Percentiles rank a stretch among this genome's conserved stretches.
Evolutionary conservation across 352 stramenopile species (phyloP).

Genomic region (Phytophthora ohioensis): DNA sequence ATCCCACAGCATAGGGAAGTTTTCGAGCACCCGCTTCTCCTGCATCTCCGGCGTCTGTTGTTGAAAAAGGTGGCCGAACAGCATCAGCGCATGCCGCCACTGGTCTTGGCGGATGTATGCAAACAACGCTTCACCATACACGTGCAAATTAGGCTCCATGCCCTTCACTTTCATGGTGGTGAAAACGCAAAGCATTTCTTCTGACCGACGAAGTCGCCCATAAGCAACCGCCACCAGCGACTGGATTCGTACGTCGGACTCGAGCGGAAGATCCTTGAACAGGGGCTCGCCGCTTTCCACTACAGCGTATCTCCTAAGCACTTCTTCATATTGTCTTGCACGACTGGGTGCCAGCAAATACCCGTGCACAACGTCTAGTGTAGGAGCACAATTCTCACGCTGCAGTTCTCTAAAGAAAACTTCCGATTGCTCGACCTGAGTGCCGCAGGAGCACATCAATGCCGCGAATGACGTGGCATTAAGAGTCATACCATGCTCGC

Average conservation of each 20-base stretch:
- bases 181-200: conserved; percentile 74
- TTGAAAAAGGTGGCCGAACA: conserved; percentile 78
- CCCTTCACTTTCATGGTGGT: conserved; percentile 79
- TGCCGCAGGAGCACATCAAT: conserved; percentile 60
- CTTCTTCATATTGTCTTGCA: conserved; percentile 50
- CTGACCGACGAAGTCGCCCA: conserved; percentile 45
- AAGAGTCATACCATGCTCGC: conserved; percentile 40
- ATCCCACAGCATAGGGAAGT: conserved; percentile 77
- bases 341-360: conserved; percentile 54
- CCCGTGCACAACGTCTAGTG: conserved; percentile 43
- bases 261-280: conserved; percentile 38
- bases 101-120: conserved; percentile 72
- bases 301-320: conserved; percentile 47
- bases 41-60: conserved; percentile 49
- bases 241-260: conserved; percentile 65
- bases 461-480: conserved; percentile 68
- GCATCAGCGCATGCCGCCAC: conserved; percentile 74
- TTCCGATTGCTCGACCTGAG: conserved; percentile 51
- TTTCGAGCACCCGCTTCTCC: conserved; percentile 46
- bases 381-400: conserved; percentile 24
- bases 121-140: conserved; percentile 76
- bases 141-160: conserved; percentile 69
- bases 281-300: conserved; percentile 19
- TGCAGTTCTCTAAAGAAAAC: conserved; percentile 56
- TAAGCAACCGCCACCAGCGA: conserved; percentile 72